A percentile compares a stretch with the other conserved stretches of the same genome.
These are phyloP conservation scores for Lichtheimia ornata DNA, from an alignment of 371 early-diverging fungal genomes.

Conservation along the genomic window DNA sequence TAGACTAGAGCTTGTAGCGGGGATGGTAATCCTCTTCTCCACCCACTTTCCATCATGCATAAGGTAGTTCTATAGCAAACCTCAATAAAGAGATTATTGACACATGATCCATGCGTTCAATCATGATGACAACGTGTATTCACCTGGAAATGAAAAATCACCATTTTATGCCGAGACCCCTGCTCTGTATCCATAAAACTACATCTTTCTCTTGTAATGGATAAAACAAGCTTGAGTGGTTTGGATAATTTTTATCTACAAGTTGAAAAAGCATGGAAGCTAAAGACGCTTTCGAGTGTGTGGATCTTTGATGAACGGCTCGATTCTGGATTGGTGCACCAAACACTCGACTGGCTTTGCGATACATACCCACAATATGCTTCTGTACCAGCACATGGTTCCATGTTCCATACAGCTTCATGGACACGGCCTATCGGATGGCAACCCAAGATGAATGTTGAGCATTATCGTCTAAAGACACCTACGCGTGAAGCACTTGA, in stretches of 20 bases:
- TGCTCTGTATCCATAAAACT: too few species aligned
- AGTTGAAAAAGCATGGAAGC: conserved; percentile 28
- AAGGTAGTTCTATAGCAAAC: too few species aligned
- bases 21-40: too few species aligned
- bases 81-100: too few species aligned
- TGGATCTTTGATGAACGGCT: conserved; percentile 33
- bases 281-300: conserved; percentile 34
- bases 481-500: conserved; percentile 23
- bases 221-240: conserved; percentile 9
- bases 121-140: too few species aligned
- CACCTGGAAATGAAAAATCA: too few species aligned
- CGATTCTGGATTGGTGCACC: conserved; percentile 13
- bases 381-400: conserved; percentile 19
- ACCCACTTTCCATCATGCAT: too few species aligned
- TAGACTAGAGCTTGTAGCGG: too few species aligned
- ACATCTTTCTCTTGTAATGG: too few species aligned
- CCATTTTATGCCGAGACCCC: too few species aligned
- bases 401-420: conserved; percentile 18
- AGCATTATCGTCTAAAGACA: conserved; percentile 21
- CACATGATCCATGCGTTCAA: too few species aligned
- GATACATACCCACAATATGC: conserved; percentile 26
- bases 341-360: conserved; percentile 23
- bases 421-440: conserved; percentile 25
- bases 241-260: conserved; percentile 35
- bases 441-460: conserved; percentile 19